Evolutionary conservation across 2,329 filamentous ascomycete species (phyloP).

Genomic region (Diatrype stigma): DNA sequence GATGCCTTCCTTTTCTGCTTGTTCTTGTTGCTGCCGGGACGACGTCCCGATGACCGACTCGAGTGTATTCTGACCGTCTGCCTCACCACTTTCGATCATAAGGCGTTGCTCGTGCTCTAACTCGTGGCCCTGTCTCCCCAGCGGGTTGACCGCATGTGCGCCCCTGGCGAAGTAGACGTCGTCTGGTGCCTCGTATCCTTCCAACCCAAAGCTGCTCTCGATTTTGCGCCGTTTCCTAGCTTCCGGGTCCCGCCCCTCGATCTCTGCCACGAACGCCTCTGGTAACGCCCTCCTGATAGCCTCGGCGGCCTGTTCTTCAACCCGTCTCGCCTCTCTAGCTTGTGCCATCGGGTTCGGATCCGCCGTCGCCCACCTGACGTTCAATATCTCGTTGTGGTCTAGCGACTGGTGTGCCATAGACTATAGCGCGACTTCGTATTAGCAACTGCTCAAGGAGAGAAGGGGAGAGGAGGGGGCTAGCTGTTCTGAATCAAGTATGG

Average conservation of each 20-base stretch:
- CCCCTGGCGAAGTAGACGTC: conserved; percentile 88
- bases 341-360: conserved; percentile 95
- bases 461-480: too few relatives aligned
- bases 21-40: conserved; percentile 33
- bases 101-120: conserved; percentile 58
- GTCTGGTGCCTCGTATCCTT: conserved; percentile 91
- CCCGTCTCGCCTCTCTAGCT: conserved; percentile 79
- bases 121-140: conserved; percentile 56
- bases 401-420: conserved; percentile 93
- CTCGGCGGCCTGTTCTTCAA: conserved; percentile 95
- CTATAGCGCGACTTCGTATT: conserved; percentile 52
- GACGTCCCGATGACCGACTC: conserved; percentile 22
- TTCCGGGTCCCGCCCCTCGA: conserved; percentile 86
- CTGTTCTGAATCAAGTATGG: too few relatives aligned
- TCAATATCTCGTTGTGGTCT: conserved; percentile 88
- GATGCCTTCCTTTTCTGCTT: conserved; percentile 53
- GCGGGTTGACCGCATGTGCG: conserved; percentile 59
- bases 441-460: neutral
- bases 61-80: conserved; percentile 32
- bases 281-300: conserved; percentile 85
- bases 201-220: conserved; percentile 81
- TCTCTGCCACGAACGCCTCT: conserved; percentile 85
- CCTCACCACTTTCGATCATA: conserved; percentile 55
- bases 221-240: conserved; percentile 84
- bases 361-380: conserved; percentile 94